phyloP scores from a whole-genome alignment of 805 yeast species.

The Candida ponderosae region DNA sequence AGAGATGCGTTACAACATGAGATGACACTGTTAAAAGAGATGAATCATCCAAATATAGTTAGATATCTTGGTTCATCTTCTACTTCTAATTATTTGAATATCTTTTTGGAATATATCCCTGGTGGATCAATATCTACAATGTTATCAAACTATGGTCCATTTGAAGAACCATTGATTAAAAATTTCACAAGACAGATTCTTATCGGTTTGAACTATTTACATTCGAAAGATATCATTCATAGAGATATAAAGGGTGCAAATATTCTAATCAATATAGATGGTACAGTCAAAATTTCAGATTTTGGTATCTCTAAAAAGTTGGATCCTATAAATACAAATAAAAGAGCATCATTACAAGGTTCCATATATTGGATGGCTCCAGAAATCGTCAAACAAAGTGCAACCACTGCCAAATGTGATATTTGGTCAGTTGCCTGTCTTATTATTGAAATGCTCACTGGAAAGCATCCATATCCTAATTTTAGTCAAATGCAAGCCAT shows the following conservation, averaged over 20 bases:
- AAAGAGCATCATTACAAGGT: constrained; percentile 85
- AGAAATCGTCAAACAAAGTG: constrained; percentile 90
- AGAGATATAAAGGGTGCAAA: constrained; percentile 89
- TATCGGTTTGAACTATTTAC: constrained; percentile 67
- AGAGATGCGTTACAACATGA: constrained; percentile 79
- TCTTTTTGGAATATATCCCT: constrained; percentile 71
- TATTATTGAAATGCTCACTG: constrained; percentile 91
- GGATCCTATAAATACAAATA: constrained; percentile 38
- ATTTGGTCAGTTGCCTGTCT: constrained; percentile 97
- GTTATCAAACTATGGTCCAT: constrained; percentile 67
- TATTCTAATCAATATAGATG: constrained; percentile 71
- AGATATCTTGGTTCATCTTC: constrained; percentile 84
- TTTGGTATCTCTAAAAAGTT: constrained; percentile 74
- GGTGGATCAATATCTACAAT: constrained; percentile 68
- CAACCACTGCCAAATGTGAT: constrained; percentile 88
- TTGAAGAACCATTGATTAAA: constrained; percentile 68
- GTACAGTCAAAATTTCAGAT: constrained; percentile 78
- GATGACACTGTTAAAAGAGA: constrained; percentile 64
- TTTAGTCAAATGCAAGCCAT: constrained; percentile 96
- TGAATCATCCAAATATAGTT: constrained; percentile 89
- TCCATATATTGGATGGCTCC: constrained; percentile 99
- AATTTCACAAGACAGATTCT: constrained; percentile 71
- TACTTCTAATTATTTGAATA: constrained; percentile 64
- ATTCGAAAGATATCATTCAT: constrained; percentile 69
- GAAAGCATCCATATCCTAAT: constrained; percentile 92